These are phyloP conservation scores for Plasmodium billcollinsi DNA, from an alignment of 169 alveolate species.

Conservation along the genomic window DNA sequence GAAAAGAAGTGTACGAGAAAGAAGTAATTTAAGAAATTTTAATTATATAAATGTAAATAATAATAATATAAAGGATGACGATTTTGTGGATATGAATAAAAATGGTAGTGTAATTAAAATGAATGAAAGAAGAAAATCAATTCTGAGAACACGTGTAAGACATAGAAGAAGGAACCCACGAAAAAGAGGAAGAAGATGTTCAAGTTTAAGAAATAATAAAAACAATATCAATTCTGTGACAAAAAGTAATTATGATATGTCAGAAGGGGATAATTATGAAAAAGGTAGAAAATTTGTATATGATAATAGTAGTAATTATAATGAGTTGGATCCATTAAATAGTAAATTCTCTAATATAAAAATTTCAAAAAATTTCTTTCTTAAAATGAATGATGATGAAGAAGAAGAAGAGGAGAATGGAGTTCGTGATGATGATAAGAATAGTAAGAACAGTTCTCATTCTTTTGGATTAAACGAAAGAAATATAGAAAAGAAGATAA, in stretches of 20 bases:
- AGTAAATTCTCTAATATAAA: slow-evolving; percentile 49
- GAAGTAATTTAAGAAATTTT: background rate
- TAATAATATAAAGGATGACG: background rate
- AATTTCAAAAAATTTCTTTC: slow-evolving; percentile 47
- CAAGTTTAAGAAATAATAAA: background rate
- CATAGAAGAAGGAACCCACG: background rate
- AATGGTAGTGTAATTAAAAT: background rate
- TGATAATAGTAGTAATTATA: slow-evolving; percentile 8
- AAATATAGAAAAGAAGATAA: slow-evolving; percentile 17
- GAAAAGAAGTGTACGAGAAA: background rate
- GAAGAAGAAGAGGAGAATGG: too few species aligned
- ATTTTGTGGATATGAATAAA: background rate
- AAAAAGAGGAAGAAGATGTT: background rate
- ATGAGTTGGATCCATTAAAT: slow-evolving; percentile 2
- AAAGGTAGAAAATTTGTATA: background rate
- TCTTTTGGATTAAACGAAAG: background rate
- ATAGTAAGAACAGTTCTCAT: slow-evolving; percentile 25
- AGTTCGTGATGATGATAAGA: slow-evolving; percentile 10
- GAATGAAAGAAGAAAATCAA: slow-evolving; percentile 12
- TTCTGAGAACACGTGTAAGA: background rate
- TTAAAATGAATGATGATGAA: slow-evolving; percentile 36
- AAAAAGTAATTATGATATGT: background rate
- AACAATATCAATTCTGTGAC: background rate
- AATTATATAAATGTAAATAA: background rate
- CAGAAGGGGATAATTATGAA: background rate